Evolutionary conservation across 495 filamentous ascomycete species (phyloP).

Genomic region (Daldinia vernicosa): DNA sequence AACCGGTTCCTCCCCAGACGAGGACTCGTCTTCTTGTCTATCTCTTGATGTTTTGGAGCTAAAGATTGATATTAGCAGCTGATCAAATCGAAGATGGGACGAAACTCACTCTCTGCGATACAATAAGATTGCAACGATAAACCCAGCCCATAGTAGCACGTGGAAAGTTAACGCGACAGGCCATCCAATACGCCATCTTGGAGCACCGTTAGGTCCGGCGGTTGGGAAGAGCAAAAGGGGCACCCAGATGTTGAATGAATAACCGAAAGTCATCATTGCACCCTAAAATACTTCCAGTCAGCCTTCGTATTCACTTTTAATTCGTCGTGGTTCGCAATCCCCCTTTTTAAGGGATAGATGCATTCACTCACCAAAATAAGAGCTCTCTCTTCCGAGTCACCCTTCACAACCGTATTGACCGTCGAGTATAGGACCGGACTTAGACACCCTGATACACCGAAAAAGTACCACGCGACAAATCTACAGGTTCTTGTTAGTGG

Average conservation of each 20-base stretch:
- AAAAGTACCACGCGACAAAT: slow-evolving; percentile 59
- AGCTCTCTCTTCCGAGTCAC: slow-evolving; percentile 58
- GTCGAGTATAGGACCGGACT: slow-evolving; percentile 60
- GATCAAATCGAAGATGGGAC: background rate
- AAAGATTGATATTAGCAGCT: background rate
- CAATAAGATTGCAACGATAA: slow-evolving; percentile 50
- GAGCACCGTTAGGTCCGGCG: slow-evolving; percentile 54
- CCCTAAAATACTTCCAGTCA: slow-evolving; percentile 40
- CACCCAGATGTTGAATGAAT: slow-evolving; percentile 60
- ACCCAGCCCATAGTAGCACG: slow-evolving; percentile 55
- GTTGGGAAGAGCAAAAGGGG: slow-evolving; percentile 57
- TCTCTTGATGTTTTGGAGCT: slow-evolving; percentile 12
- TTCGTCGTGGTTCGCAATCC: background rate
- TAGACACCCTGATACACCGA: slow-evolving; percentile 52
- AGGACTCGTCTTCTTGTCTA: slow-evolving; percentile 4
- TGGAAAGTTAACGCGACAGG: slow-evolving; percentile 54
- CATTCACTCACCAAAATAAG: slow-evolving; percentile 52
- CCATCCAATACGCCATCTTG: slow-evolving; percentile 57
- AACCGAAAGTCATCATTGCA: slow-evolving; percentile 61
- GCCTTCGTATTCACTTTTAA: background rate
- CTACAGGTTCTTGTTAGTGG: slow-evolving; percentile 29
- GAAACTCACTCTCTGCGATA: slow-evolving; percentile 48
- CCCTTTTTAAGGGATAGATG: background rate
- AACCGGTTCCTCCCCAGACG: slow-evolving; percentile 27
- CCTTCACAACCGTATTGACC: slow-evolving; percentile 57